Conservation (phyloP, 129 eudicot genomes). For the Smallanthus sonchifolius region DNA sequence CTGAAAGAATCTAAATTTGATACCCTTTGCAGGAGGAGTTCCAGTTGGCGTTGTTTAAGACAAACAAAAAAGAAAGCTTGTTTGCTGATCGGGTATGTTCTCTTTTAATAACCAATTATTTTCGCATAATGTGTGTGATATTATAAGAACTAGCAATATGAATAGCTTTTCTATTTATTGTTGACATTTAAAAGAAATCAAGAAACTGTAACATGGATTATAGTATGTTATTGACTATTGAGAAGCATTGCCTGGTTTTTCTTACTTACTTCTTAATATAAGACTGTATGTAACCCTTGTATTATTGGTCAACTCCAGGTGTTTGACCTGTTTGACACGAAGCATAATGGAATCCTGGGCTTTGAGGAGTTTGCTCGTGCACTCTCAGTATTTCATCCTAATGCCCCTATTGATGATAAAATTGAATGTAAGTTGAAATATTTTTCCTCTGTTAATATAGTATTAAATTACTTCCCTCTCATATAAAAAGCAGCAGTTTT, state of each 20-base stretch:
- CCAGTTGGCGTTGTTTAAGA: conserved; percentile 61
- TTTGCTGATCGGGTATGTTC: conserved; percentile 61
- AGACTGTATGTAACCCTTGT: neutral
- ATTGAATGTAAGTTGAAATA: conserved; percentile 46
- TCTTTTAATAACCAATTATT: conserved; percentile 4
- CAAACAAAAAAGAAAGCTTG: conserved; percentile 61
- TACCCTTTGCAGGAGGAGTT: conserved; percentile 55
- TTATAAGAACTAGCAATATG: neutral
- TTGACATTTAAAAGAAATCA: neutral
- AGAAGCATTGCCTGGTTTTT: neutral
- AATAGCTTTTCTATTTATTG: neutral
- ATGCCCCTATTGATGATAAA: conserved; percentile 59
- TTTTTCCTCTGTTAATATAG: neutral
- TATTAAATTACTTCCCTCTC: neutral
- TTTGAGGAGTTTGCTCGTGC: conserved; percentile 71
- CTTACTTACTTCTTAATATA: neutral
- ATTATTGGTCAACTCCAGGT: conserved; percentile 6
- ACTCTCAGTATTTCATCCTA: conserved; percentile 71
- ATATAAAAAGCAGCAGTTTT: neutral
- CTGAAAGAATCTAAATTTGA: conserved; percentile 2
- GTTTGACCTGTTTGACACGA: conserved; percentile 64
- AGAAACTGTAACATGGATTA: neutral
- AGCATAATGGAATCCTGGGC: conserved; percentile 61
- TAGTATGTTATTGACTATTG: neutral
- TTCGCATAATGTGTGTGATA: neutral